These are phyloP conservation scores for Spongospora subterranea DNA, from an alignment of 208 protist species.

Conservation along the genomic window DNA sequence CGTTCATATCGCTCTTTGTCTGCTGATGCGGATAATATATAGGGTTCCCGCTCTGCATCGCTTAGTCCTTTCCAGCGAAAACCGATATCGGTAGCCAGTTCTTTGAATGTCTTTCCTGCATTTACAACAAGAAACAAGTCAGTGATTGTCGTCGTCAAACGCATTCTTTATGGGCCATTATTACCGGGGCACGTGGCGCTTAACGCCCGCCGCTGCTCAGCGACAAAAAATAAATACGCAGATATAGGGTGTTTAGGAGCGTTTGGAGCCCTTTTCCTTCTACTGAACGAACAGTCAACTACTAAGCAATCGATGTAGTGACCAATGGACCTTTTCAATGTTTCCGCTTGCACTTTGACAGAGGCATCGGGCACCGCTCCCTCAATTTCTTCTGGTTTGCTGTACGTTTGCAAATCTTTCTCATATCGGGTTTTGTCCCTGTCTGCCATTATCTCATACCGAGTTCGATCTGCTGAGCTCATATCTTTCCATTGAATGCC, in stretches of 20 bases:
- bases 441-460: slow-evolving; percentile 53
- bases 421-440: slow-evolving; percentile 60
- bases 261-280: slow-evolving; percentile 25
- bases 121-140: too few species aligned
- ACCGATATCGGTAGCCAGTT: slow-evolving; percentile 61
- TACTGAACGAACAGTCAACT: not conserved
- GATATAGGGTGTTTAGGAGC: slow-evolving; percentile 60
- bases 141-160: too few species aligned
- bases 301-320: not conserved
- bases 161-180: not conserved
- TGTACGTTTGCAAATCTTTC: slow-evolving; percentile 33
- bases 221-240: slow-evolving; percentile 61
- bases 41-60: slow-evolving; percentile 58
- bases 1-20: slow-evolving; percentile 62
- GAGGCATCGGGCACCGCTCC: not conserved
- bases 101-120: slow-evolving; percentile 46
- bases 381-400: not conserved
- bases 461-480: slow-evolving; percentile 18
- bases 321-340: slow-evolving; percentile 10
- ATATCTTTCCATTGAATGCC: slow-evolving; percentile 56
- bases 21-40: slow-evolving; percentile 39
- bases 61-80: slow-evolving; percentile 28
- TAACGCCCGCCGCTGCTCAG: slow-evolving; percentile 49
- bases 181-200: not conserved
- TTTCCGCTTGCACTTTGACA: not conserved